These are phyloP conservation scores for Phytopythium ostracodes DNA, from an alignment of 352 stramenopile genomes.

Conservation along the genomic window DNA sequence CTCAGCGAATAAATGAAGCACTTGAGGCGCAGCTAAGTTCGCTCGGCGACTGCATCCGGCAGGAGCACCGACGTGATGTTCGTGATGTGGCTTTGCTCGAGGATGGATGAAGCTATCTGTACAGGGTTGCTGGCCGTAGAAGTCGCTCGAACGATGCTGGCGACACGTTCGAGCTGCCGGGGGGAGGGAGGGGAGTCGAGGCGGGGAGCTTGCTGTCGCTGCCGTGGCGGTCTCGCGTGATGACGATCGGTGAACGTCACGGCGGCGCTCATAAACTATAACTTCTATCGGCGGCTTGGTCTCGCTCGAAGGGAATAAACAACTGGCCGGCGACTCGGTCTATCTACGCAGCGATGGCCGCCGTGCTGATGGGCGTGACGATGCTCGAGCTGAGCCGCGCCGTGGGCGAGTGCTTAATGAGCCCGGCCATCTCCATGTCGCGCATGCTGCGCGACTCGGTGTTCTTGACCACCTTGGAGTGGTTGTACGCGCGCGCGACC, in stretches of 20 bases:
- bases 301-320: not conserved
- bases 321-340: not conserved
- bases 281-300: not conserved
- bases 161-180: not conserved
- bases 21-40: no score
- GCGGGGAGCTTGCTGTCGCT: not conserved
- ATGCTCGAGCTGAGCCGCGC: slow-evolving; percentile 13
- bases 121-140: not conserved
- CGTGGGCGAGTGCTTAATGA: slow-evolving; percentile 32
- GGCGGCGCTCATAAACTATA: slow-evolving; percentile 2
- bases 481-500: slow-evolving; percentile 72
- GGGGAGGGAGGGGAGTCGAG: not conserved
- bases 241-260: not conserved
- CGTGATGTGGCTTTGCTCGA: not conserved
- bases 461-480: slow-evolving; percentile 53
- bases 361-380: slow-evolving; percentile 5
- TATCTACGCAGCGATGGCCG: not conserved
- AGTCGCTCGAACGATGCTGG: not conserved
- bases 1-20: not conserved
- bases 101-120: not conserved
- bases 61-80: no score
- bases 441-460: slow-evolving; percentile 78
- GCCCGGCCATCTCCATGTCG: slow-evolving; percentile 58
- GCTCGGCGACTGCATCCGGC: not conserved
- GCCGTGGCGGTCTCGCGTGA: not conserved